phyloP scores from a whole-genome alignment of 208 protist genomes.

The Crithidia mellificae region DNA sequence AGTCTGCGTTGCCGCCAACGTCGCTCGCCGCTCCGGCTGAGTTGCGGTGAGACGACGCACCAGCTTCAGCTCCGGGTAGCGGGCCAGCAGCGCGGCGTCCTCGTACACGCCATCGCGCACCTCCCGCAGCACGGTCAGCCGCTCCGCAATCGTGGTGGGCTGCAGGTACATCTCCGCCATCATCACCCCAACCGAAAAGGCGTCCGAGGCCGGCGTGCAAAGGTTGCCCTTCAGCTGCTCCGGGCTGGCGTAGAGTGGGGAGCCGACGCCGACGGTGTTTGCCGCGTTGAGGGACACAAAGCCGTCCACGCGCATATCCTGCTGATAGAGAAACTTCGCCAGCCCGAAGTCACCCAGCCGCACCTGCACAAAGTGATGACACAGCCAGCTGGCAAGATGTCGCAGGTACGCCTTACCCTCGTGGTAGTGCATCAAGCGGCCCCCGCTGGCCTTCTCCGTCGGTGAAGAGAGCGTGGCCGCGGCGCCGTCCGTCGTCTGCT shows the following conservation, averaged over 20 bases:
- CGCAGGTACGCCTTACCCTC: conserved; percentile 13
- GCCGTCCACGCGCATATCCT: conserved; percentile 38
- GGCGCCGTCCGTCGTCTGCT: too few species aligned
- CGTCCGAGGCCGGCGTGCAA: conserved; percentile 67
- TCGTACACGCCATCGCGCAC: conserved; percentile 63
- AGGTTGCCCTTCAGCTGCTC: conserved; percentile 75
- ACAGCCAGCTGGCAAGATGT: conserved; percentile 47
- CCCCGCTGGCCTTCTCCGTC: not conserved
- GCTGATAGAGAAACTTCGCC: conserved; percentile 50
- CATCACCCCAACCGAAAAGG: conserved; percentile 72
- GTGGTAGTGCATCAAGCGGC: not conserved
- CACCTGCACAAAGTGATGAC: conserved; percentile 57
- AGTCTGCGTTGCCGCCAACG: conserved; percentile 17
- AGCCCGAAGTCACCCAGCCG: conserved; percentile 84
- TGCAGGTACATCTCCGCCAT: conserved; percentile 86
- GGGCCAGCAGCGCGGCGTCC: conserved; percentile 24
- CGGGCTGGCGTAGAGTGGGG: conserved; percentile 84
- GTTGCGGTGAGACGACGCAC: conserved; percentile 43
- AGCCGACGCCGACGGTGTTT: conserved; percentile 83
- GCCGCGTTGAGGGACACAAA: conserved; percentile 47
- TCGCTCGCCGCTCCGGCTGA: conserved; percentile 24
- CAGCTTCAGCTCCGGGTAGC: conserved; percentile 69
- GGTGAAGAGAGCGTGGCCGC: too few species aligned
- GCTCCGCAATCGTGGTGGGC: conserved; percentile 75
- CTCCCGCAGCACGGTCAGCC: conserved; percentile 52